A percentile compares a stretch with the other conserved stretches of the same genome.
Conservation (phyloP, 306 rosid species). For the Canavalia ensiformis region DNA sequence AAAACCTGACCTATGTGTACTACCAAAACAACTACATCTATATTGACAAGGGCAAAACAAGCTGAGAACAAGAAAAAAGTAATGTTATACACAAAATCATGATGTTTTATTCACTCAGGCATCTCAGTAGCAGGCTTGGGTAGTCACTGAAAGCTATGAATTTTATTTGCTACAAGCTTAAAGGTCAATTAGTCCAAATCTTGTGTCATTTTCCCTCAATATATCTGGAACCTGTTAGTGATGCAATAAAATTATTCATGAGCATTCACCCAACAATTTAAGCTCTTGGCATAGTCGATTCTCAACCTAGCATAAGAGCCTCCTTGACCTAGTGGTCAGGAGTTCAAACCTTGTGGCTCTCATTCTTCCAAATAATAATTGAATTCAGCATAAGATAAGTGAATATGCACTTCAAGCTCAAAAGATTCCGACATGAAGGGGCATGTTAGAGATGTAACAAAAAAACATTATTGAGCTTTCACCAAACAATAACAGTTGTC, state of each 20-base stretch:
- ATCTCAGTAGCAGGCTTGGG: neutral
- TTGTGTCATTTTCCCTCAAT: neutral
- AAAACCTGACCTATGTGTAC: neutral
- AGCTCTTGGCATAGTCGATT: neutral
- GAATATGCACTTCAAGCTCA: neutral
- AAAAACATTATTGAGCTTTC: neutral
- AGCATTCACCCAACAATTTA: neutral
- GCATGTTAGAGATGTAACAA: neutral
- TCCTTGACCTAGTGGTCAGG: neutral
- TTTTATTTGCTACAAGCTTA: slow-evolving; percentile 2
- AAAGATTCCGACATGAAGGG: neutral
- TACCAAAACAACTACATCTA: neutral
- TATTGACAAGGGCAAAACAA: no score
- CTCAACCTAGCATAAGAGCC: neutral
- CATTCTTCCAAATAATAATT: neutral
- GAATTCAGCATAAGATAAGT: neutral
- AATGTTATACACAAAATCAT: neutral
- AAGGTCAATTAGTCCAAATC: slow-evolving; percentile 8
- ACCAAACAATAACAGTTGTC: neutral
- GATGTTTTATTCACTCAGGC: slow-evolving; percentile 5
- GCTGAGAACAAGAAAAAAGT: neutral
- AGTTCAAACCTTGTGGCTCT: neutral
- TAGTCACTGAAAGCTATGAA: neutral
- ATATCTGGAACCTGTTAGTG: neutral
- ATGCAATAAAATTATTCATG: neutral